Evolutionary conservation across 139 green algal genomes (phyloP).

Genomic region (Klebsormidium nitens): DNA sequence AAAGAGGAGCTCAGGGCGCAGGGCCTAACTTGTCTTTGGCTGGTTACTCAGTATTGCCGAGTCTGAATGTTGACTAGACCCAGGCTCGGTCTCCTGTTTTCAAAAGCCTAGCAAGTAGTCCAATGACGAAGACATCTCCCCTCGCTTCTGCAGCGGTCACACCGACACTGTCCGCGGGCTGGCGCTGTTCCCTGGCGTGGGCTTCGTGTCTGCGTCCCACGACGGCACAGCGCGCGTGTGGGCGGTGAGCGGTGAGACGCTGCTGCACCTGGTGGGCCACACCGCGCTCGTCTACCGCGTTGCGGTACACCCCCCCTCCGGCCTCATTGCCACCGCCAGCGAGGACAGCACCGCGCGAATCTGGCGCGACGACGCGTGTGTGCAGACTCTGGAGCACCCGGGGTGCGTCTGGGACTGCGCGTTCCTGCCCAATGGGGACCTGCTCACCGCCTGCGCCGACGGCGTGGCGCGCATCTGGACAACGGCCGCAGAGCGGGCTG

Average conservation of each 20-base stretch:
- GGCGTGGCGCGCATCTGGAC: conserved; percentile 72
- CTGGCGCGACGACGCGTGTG: conserved; percentile 56
- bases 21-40: no score
- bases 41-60: no score
- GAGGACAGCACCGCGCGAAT: conserved; percentile 83
- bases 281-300: conserved; percentile 77
- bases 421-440: conserved; percentile 66
- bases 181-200: conserved; percentile 61
- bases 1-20: no score
- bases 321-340: conserved; percentile 60
- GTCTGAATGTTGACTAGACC: not conserved
- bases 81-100: no score
- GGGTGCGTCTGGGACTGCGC: conserved; percentile 82
- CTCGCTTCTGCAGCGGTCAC: not conserved
- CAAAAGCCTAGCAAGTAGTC: not conserved
- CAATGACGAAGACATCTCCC: not conserved
- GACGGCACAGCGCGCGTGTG: conserved; percentile 61
- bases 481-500: conserved; percentile 20
- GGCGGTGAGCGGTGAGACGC: conserved; percentile 46
- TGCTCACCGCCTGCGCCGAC: conserved; percentile 82
- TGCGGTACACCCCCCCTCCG: conserved; percentile 14
- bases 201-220: conserved; percentile 87
- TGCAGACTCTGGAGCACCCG: conserved; percentile 67
- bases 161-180: conserved; percentile 52
- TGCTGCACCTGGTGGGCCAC: conserved; percentile 75